Percentiles rank a stretch among this genome's conserved stretches.
Evolutionary conservation across 805 yeast species (phyloP).

Genomic region (Yamadazyma scolyti): DNA sequence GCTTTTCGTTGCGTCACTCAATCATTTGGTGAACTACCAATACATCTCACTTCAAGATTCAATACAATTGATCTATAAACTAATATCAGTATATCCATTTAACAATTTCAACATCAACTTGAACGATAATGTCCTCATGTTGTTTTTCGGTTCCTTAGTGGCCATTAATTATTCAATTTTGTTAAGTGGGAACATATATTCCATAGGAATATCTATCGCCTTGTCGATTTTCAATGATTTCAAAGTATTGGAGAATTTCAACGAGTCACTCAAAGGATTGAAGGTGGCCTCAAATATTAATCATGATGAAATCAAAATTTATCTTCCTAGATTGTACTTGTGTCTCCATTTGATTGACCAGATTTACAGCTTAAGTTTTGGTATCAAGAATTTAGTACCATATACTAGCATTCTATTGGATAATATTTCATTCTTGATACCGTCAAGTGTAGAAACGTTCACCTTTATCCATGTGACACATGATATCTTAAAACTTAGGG

Average conservation of each 20-base stretch:
- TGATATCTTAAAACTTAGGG: constrained; percentile 14
- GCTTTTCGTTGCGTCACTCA: constrained; percentile 38
- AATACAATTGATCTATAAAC: constrained; percentile 29
- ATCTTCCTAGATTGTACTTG: constrained; percentile 43
- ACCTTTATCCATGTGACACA: constrained; percentile 10
- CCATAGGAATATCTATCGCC: constrained; percentile 52
- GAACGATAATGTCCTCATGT: constrained; percentile 22
- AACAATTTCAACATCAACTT: constrained; percentile 15
- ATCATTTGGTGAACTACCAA: constrained; percentile 35
- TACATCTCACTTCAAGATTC: constrained; percentile 29
- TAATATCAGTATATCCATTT: constrained; percentile 35
- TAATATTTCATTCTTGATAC: constrained; percentile 15
- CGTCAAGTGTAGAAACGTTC: constrained; percentile 9
- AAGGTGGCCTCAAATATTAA: constrained; percentile 6
- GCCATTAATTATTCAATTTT: constrained; percentile 53
- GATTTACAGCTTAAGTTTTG: constrained; percentile 29
- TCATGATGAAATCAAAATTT: constrained; percentile 23
- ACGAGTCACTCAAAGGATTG: too few relatives aligned
- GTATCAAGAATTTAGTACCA: constrained; percentile 20
- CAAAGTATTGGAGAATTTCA: constrained; percentile 43
- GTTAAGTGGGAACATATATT: constrained; percentile 57
- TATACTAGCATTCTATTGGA: constrained; percentile 8
- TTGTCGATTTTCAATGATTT: constrained; percentile 57
- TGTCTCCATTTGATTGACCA: constrained; percentile 40
- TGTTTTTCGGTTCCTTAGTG: constrained; percentile 28